A percentile compares a stretch with the other conserved stretches of the same genome.
phyloP scores from a whole-genome alignment of 306 rosid genomes.

The Alnus rubra region DNA sequence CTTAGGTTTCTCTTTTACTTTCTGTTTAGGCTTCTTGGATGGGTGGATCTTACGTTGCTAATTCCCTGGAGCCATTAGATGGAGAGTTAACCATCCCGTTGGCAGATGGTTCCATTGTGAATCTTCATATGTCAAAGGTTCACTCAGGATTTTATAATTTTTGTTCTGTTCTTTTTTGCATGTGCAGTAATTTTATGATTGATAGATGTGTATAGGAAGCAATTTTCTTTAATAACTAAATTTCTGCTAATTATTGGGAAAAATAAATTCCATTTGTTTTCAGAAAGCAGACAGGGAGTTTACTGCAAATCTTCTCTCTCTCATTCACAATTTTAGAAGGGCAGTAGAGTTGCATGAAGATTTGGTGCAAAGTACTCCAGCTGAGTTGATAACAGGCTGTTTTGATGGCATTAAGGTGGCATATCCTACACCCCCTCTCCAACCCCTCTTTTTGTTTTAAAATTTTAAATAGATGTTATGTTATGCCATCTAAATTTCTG shows the following conservation, averaged over 20 bases:
- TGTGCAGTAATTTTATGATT: not conserved
- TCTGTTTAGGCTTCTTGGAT: conserved; percentile 72
- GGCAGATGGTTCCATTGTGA: conserved; percentile 52
- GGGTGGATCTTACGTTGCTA: conserved; percentile 74
- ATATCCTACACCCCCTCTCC: not conserved
- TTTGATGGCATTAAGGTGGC: conserved; percentile 74
- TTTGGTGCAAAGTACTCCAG: conserved; percentile 54
- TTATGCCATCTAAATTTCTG: conserved; percentile 4
- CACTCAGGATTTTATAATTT: conserved; percentile 12
- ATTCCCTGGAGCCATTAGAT: conserved; percentile 52
- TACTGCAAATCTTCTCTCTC: conserved; percentile 49
- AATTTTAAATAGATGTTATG: not conserved
- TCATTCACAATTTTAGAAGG: conserved; percentile 52
- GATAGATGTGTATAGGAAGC: not conserved
- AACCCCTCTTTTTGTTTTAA: not conserved
- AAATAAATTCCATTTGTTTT: conserved; percentile 24
- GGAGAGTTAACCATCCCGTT: conserved; percentile 74
- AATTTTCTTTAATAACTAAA: not conserved
- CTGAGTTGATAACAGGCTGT: conserved; percentile 75
- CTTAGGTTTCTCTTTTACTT: conserved; percentile 8
- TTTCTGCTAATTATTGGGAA: not conserved
- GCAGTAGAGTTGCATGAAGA: conserved; percentile 73
- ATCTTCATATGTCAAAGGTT: conserved; percentile 81
- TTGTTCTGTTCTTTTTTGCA: not conserved
- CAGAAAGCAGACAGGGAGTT: conserved; percentile 77